These are phyloP conservation scores for Candida saitoana DNA, from an alignment of 805 yeast species.

Conservation along the genomic window DNA sequence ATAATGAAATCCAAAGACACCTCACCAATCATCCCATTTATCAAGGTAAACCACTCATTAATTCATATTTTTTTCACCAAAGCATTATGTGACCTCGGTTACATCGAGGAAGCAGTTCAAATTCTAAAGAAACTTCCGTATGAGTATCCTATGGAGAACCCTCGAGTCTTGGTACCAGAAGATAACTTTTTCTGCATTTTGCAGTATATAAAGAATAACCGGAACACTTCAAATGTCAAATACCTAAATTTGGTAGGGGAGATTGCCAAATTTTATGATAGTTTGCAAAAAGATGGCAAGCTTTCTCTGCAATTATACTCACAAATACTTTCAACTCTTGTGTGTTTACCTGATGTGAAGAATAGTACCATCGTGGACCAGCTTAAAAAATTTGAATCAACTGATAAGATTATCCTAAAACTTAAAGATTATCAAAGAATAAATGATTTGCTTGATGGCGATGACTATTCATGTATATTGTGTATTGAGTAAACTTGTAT, in stretches of 20 bases:
- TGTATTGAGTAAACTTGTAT: not conserved
- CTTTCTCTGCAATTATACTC: slow-evolving; percentile 1
- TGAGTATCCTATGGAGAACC: slow-evolving; percentile 7
- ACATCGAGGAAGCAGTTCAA: slow-evolving; percentile 22
- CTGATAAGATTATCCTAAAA: slow-evolving; percentile 3
- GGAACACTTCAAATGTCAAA: not conserved
- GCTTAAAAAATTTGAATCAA: not conserved
- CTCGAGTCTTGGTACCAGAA: slow-evolving; percentile 11
- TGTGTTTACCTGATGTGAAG: not conserved
- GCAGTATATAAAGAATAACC: slow-evolving; percentile 5
- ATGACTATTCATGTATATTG: not conserved
- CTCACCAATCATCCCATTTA: slow-evolving; percentile 10
- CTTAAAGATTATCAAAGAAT: slow-evolving; percentile 4
- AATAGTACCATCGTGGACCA: not conserved
- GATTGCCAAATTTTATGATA: slow-evolving; percentile 9
- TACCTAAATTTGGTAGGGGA: slow-evolving; percentile 4
- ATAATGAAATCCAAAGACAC: slow-evolving; percentile 6
- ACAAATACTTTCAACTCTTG: not conserved
- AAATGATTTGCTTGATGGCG: not conserved
- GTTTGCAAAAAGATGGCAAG: slow-evolving; percentile 3
- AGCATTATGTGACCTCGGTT: slow-evolving; percentile 22
- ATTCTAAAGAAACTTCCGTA: slow-evolving; percentile 17
- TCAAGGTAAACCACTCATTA: slow-evolving; percentile 22
- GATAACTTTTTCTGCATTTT: slow-evolving; percentile 12
- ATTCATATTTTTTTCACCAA: slow-evolving; percentile 24